These are phyloP conservation scores for Venturia aucupariae DNA, from an alignment of 2,329 filamentous ascomycete genomes.

Conservation along the genomic window DNA sequence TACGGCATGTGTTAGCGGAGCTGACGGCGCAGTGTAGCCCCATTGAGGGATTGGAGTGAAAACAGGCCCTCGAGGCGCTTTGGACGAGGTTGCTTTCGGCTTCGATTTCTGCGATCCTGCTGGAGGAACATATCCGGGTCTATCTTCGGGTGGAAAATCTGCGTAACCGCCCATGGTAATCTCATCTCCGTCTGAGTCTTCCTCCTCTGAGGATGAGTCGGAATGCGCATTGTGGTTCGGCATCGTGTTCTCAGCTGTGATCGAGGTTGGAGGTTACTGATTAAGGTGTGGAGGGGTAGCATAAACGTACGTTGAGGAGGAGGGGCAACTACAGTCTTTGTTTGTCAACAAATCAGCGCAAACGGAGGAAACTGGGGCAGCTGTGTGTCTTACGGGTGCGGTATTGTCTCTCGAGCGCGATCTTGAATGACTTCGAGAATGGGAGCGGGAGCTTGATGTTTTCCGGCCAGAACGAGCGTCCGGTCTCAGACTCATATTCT, in stretches of 20 bases:
- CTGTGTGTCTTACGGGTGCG: not conserved
- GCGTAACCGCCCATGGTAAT: constrained; percentile 14
- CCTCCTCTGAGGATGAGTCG: not conserved
- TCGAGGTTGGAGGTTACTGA: not conserved
- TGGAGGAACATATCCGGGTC: constrained; percentile 17
- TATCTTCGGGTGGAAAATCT: constrained; percentile 17
- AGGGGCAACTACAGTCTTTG: not conserved
- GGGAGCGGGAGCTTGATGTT: constrained; percentile 7
- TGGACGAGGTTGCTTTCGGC: not conserved
- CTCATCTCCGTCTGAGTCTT: constrained; percentile 5
- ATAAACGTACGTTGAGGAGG: constrained; percentile 2
- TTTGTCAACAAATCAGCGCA: constrained; percentile 3
- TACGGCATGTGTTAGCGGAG: not conserved
- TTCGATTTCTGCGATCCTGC: constrained; percentile 1
- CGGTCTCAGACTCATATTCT: not conserved
- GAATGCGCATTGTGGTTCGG: not conserved
- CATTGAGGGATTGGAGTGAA: constrained; percentile 11
- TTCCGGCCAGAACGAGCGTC: not conserved
- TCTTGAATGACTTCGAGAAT: not conserved
- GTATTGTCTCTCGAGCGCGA: constrained; percentile 7
- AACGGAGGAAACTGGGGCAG: not conserved
- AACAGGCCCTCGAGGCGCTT: not conserved
- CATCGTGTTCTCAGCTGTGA: not conserved
- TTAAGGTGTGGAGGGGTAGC: not conserved
- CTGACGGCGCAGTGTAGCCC: constrained; percentile 16